phyloP scores from a whole-genome alignment of 179 eudicot genomes.

The Actinidia polygama region DNA sequence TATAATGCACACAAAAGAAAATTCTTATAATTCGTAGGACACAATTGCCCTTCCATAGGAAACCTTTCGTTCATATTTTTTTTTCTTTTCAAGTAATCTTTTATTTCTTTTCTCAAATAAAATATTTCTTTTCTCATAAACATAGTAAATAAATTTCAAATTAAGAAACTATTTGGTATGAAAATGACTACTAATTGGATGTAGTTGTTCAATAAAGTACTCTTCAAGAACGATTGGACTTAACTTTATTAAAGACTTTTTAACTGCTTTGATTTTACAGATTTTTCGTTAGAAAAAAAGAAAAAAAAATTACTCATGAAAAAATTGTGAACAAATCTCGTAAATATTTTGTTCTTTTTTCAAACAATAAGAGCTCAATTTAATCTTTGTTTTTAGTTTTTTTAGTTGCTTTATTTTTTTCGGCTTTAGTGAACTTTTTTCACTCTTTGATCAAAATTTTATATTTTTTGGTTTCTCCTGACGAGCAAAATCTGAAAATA shows the following conservation, averaged over 20 bases:
- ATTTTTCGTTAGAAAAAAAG: neutral
- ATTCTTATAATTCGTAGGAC: neutral
- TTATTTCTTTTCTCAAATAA: neutral
- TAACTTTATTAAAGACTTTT: neutral
- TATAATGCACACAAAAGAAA: neutral
- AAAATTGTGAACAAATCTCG: neutral
- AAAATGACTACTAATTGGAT: neutral
- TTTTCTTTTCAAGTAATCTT: no score
- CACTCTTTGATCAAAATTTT: no score
- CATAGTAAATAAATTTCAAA: neutral
- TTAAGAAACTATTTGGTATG: neutral
- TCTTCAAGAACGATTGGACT: neutral
- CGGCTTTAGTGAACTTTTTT: no score
- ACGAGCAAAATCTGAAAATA: no score
- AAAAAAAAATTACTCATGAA: neutral
- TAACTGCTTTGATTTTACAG: no score
- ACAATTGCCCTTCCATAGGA: constrained; percentile 1
- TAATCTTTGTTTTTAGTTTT: no score
- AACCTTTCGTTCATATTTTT: neutral
- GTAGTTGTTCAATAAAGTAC: neutral
- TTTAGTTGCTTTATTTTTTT: no score
- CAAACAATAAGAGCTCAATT: no score
- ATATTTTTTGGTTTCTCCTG: no score
- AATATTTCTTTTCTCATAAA: constrained; percentile 2
- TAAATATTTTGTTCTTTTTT: no score